Conservation (phyloP, 2,329 filamentous ascomycete species). For the Fusarium floridanum region DNA sequence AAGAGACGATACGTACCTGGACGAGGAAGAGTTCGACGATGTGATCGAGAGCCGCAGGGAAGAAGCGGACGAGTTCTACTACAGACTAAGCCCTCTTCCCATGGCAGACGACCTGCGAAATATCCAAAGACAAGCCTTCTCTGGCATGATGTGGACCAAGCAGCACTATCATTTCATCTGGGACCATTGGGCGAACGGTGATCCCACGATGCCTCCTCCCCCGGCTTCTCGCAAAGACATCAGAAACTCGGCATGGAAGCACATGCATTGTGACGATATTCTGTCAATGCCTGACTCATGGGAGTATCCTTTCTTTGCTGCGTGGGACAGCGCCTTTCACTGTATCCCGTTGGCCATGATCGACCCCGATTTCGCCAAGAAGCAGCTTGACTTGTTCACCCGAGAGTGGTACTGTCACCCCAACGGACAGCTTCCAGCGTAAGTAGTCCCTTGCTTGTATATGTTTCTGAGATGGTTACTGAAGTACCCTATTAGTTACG, state of each 20-base stretch:
- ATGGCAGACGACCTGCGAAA: slow-evolving; percentile 95
- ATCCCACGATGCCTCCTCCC: slow-evolving; percentile 88
- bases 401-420: slow-evolving; percentile 99
- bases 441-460: slow-evolving; percentile 51
- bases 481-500: slow-evolving; percentile 64
- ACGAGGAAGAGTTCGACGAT: slow-evolving; percentile 93
- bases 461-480: slow-evolving; percentile 6
- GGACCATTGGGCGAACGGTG: slow-evolving; percentile 98
- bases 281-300: slow-evolving; percentile 98
- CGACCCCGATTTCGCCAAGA: slow-evolving; percentile 97
- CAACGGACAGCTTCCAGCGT: slow-evolving; percentile 93
- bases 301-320: slow-evolving; percentile 98
- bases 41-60: slow-evolving; percentile 85
- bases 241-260: slow-evolving; percentile 91
- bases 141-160: slow-evolving; percentile 99
- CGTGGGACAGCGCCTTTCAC: slow-evolving; percentile 97
- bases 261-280: slow-evolving; percentile 94
- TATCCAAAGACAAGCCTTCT: slow-evolving; percentile 93
- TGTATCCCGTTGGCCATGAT: slow-evolving; percentile 97
- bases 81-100: slow-evolving; percentile 89
- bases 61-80: slow-evolving; percentile 98
- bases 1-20: slow-evolving; percentile 81
- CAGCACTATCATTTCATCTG: slow-evolving; percentile 97
- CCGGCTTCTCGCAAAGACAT: slow-evolving; percentile 83
- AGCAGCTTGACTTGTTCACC: slow-evolving; percentile 95